Evolutionary conservation across 2,329 filamentous ascomycete genomes (phyloP).

Genomic region (Penicillium olsonii): DNA sequence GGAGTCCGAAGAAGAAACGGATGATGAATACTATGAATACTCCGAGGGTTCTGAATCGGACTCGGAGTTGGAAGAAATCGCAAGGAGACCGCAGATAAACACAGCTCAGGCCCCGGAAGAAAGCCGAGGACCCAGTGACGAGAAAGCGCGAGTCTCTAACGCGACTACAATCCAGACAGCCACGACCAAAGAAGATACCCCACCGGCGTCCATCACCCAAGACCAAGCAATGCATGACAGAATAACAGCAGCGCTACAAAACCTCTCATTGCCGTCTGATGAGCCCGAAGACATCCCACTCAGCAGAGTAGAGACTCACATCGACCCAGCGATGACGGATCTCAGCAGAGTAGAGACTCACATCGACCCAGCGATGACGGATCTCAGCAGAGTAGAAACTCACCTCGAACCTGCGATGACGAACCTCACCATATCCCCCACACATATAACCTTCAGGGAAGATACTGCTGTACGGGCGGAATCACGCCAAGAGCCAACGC

Average conservation of each 20-base stretch:
- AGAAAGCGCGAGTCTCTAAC: neutral
- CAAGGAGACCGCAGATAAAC: neutral
- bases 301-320: neutral
- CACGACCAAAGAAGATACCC: neutral
- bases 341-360: neutral
- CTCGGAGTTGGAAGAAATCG: slow-evolving; percentile 2
- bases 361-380: neutral
- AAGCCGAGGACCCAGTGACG: neutral
- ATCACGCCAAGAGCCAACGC: neutral
- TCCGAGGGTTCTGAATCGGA: slow-evolving; percentile 11
- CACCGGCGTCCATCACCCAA: neutral
- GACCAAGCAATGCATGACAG: slow-evolving; percentile 14
- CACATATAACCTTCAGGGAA: neutral
- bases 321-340: neutral
- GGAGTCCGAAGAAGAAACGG: slow-evolving; percentile 11
- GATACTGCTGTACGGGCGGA: neutral
- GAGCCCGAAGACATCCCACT: neutral
- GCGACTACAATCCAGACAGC: neutral
- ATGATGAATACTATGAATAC: slow-evolving; percentile 18
- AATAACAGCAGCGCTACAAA: slow-evolving; percentile 11
- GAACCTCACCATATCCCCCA: neutral
- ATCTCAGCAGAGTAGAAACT: neutral
- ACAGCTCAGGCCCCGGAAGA: neutral
- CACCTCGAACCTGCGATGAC: neutral
- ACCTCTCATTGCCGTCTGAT: neutral